Evolutionary conservation across 73 alveolate genomes (phyloP), one percentile per base, ranked within the genome.

Genomic region (Effrenium voratum): DNA sequence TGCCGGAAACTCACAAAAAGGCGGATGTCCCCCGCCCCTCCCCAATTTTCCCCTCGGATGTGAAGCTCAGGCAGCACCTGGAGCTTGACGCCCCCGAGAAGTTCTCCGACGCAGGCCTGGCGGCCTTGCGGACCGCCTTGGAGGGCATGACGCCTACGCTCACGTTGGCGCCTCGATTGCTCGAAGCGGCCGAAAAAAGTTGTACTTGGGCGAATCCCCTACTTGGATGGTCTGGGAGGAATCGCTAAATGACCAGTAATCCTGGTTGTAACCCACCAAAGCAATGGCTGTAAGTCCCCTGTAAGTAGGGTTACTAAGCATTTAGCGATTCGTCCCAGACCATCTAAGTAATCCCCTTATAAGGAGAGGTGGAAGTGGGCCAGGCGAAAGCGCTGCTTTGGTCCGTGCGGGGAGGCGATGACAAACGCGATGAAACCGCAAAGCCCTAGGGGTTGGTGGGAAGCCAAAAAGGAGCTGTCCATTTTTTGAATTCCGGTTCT

Each of bases 81-180:
- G 92, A 82, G 73, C 75, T 82, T 46, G 92, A 82, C 38, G 75
- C 92, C 73, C 32, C 75, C 38, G 73, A 73, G 38, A 30, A 15
- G 75, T 82, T 82, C 52, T 36, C 75, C 52, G 47, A 32, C 38
- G 92, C 76, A 3, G 92, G 75, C 36, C 52, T 82, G 46, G 72
- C 75, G 47, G 73, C 92, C 46, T 30, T 82, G 73, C 92, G 73
- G 38, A 59, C 30, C 47, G 32, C 46, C n/a, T n/a, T n/a, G n/a
- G n/a, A n/a, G n/a, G n/a, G n/a, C n/a, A n/a, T n/a, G n/a, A n/a
- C n/a, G n/a, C n/a, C n/a, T n/a, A n/a, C n/a, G n/a, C n/a, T n/a
- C n/a, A n/a, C n/a, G n/a, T n/a, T n/a, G n/a, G 92, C 92, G 46
- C 15, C 2, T 82, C 70, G 92, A 82, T 22, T 15, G 47, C 41